Evolutionary conservation across 164 flowering plant genomes (phyloP).

Genomic region (Saururus chinensis): DNA sequence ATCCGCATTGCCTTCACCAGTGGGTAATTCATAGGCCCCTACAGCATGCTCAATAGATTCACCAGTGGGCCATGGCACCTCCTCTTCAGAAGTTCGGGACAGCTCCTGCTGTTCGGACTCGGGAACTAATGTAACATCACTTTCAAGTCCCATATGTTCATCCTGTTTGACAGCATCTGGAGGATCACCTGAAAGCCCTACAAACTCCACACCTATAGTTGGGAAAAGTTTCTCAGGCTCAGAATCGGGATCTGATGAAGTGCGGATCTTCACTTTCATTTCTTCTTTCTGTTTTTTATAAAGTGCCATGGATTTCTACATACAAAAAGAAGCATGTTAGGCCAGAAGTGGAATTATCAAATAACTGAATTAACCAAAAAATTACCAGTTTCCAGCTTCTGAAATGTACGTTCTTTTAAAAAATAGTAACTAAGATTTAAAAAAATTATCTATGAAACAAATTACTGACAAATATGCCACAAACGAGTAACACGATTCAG

Average conservation of each 20-base stretch:
- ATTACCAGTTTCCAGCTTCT: neutral
- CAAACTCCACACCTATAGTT: neutral
- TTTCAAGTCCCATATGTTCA: conserved; percentile 8
- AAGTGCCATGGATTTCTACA: conserved; percentile 63
- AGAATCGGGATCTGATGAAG: neutral
- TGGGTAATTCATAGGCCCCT: neutral
- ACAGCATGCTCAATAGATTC: neutral
- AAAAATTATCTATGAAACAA: no score
- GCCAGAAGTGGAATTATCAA: no score
- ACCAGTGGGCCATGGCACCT: neutral
- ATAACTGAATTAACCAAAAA: neutral
- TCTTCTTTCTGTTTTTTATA: conserved; percentile 49
- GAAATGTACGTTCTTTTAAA: neutral
- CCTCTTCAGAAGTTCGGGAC: neutral
- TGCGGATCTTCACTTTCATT: conserved; percentile 1
- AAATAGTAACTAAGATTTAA: neutral
- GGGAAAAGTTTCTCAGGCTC: conserved; percentile 4
- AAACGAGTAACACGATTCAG: no score
- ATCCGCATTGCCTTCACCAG: conserved; percentile 1
- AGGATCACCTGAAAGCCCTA: neutral
- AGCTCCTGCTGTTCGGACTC: conserved; percentile 6
- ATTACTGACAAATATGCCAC: no score
- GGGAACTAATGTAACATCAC: neutral
- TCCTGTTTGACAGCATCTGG: neutral
- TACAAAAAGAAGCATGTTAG: neutral